These are phyloP conservation scores for Cymbopogon flexuosus DNA, from an alignment of 202 grass and related monocot species.

Conservation along the genomic window DNA sequence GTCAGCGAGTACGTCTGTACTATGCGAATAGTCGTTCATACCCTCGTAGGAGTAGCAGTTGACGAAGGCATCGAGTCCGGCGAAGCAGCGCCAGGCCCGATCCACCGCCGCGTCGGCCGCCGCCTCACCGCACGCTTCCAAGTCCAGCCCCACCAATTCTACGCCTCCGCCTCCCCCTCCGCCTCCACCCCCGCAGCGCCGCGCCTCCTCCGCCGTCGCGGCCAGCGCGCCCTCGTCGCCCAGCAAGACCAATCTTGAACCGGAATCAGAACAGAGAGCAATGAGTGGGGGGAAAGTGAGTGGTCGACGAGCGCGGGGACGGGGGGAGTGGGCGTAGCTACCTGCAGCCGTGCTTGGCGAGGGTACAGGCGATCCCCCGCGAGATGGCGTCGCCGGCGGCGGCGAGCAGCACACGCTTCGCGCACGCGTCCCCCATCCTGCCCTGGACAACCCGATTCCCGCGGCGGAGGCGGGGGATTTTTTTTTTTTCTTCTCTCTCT, in stretches of 20 bases:
- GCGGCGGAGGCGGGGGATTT: background rate
- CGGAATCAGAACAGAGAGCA: background rate
- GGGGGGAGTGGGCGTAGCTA: background rate
- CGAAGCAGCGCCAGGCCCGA: too few relatives aligned
- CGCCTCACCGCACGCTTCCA: too few relatives aligned
- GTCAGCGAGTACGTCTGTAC: too few relatives aligned
- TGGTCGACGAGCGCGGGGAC: background rate
- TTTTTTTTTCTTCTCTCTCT: too few relatives aligned
- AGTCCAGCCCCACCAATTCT: too few relatives aligned
- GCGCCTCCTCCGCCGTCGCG: slow-evolving; percentile 31
- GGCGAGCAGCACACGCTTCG: slow-evolving; percentile 65
- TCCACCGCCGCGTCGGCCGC: too few relatives aligned
- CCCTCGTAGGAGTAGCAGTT: too few relatives aligned
- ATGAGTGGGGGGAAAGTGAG: background rate
- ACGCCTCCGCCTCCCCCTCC: background rate
- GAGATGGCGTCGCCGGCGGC: slow-evolving; percentile 58
- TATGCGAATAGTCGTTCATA: too few relatives aligned
- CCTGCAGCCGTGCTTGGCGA: slow-evolving; percentile 69
- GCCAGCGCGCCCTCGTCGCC: slow-evolving; percentile 54
- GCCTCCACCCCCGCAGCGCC: background rate
- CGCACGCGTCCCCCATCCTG: slow-evolving; percentile 34
- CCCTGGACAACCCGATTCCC: background rate
- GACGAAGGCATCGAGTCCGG: too few relatives aligned
- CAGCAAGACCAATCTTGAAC: slow-evolving; percentile 54
- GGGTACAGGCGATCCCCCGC: slow-evolving; percentile 50